Evolutionary conservation across 495 filamentous ascomycete genomes (phyloP), one percentile per base, ranked within the genome.

Genomic region (Lasiosphaeria miniovina): DNA sequence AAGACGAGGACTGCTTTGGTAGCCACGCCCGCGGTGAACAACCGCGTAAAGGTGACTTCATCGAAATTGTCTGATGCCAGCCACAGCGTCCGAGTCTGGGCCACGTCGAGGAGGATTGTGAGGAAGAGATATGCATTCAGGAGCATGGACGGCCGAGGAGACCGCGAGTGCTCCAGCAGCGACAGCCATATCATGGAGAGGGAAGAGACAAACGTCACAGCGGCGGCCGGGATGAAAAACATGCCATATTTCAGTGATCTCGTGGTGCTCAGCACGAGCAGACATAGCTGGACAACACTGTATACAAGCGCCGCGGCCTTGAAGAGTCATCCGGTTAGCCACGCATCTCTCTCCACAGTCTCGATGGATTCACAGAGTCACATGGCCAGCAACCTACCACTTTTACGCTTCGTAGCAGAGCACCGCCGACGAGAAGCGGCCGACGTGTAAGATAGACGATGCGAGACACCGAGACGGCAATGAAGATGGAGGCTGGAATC

Each of bases 121-220:
- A 84, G 61, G 49, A 86, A 74, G 1, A 91, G 74, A 65, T 87
- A 91, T 7, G 75, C 57, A 54, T 83, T 81, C 40, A 90, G 70
- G 9, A 89, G 59, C 36, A 80, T 71, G 0, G 88, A 90, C 0
- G 87, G 86, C 49, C 79, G 76, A 33, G 69, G 58, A 24, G 79
- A 79, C 15, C 76, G 74, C 34, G 73, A 68, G 65, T 89, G 87
- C 59, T 90, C 85, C 12, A 80, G 58, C 58, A 77, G 79, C 0
- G 84, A 86, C 14, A 88, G 75, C 6, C 74, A 40, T 35, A 74
- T 3, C 59, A 65, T 66, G 36, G 51, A 66, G 6, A 63, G 8
- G 71, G 81, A 61, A 54, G 74, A 55, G 66, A 64, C 33, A 65
- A 77, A 49, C 1, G 40, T 61, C 32, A 80, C 49, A 17, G 60